Evolutionary conservation across 2,329 filamentous ascomycete genomes (phyloP), one percentile per base, ranked within the genome.

Genomic region (Metarhizium sp.): DNA sequence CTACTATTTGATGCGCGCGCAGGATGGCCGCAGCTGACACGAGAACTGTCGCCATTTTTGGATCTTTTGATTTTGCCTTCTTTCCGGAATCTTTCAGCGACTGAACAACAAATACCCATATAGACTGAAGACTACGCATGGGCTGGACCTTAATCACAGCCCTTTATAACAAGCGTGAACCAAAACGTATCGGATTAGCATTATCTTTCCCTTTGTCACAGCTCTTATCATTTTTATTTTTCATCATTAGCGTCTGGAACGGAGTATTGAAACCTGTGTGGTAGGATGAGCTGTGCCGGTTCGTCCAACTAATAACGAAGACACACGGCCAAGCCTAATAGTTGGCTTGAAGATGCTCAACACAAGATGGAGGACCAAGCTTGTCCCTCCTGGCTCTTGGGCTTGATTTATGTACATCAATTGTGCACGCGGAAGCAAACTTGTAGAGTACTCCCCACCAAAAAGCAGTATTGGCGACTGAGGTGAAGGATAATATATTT

Each of bases 31-130:
- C 58, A 58, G 14, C 59, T 43, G 55, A 58, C 57, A 64, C 13
- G 29, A 59, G 58, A 60, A 58, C 61, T 52, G 57, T 65, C 52
- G 47, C 60, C 56, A 52, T 45, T 56, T 32, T 57, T 50, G 32
- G 40, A 47, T 51, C 40, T 57, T 54, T 57, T 51, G 43, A 50
- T 51, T 38, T n/a, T 36, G 36, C 47, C 48, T 51, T 52, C 59
- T 57, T 49, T 47, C 53, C 50, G 49, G 30, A 49, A 49, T 53
- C 46, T 45, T 56, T 60, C 63, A 60, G 64, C 60, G 60, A 56
- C 61, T 54, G 62, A 64, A 63, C 66, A 69, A 65, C 62, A 66
- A 70, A 71, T 70, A 71, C 67, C 69, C 58, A 49, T 66, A 70
- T 71, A 71, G 69, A 71, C 64, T 64, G 63, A 64, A 66, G 64